These are phyloP conservation scores for Stagonosporopsis rhizophila DNA, from an alignment of 2,329 filamentous ascomycete species.

Conservation along the genomic window DNA sequence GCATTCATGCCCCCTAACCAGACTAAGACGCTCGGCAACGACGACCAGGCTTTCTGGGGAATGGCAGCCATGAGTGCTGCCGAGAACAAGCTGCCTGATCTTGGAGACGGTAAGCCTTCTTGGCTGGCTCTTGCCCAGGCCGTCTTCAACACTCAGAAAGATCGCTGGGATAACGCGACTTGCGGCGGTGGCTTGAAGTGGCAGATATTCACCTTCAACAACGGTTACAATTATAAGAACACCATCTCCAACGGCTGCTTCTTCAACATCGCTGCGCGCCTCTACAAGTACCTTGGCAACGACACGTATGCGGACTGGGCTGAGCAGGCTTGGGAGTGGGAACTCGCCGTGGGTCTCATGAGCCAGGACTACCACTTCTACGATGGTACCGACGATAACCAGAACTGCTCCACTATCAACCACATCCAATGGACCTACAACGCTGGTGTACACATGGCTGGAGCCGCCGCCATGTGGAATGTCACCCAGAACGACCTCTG, in stretches of 20 bases:
- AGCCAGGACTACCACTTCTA: slow-evolving; percentile 54
- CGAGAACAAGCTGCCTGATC: slow-evolving; percentile 57
- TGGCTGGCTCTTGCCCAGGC: slow-evolving; percentile 74
- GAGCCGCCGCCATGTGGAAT: slow-evolving; percentile 58
- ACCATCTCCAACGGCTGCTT: slow-evolving; percentile 80
- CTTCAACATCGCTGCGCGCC: slow-evolving; percentile 79
- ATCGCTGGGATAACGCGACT: slow-evolving; percentile 70
- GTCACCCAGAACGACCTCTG: slow-evolving; percentile 45
- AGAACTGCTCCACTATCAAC: slow-evolving; percentile 55
- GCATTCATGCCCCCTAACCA: slow-evolving; percentile 82
- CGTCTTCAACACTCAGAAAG: slow-evolving; percentile 74
- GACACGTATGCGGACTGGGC: slow-evolving; percentile 66
- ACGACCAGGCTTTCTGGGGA: slow-evolving; percentile 67
- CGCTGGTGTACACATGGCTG: slow-evolving; percentile 54
- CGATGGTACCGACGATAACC: slow-evolving; percentile 53
- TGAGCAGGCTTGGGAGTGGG: slow-evolving; percentile 67
- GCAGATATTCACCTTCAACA: slow-evolving; percentile 82
- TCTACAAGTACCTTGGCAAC: slow-evolving; percentile 73
- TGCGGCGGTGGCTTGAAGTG: slow-evolving; percentile 79
- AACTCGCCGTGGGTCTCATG: slow-evolving; percentile 58
- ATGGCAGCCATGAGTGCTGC: slow-evolving; percentile 66
- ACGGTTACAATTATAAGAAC: slow-evolving; percentile 83
- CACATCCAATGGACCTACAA: slow-evolving; percentile 59
- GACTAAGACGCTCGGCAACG: slow-evolving; percentile 62
- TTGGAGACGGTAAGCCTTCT: slow-evolving; percentile 59